Base-by-base conservation (phyloP, 106 monocot genomes). In the Dendrobium catenatum region DNA sequence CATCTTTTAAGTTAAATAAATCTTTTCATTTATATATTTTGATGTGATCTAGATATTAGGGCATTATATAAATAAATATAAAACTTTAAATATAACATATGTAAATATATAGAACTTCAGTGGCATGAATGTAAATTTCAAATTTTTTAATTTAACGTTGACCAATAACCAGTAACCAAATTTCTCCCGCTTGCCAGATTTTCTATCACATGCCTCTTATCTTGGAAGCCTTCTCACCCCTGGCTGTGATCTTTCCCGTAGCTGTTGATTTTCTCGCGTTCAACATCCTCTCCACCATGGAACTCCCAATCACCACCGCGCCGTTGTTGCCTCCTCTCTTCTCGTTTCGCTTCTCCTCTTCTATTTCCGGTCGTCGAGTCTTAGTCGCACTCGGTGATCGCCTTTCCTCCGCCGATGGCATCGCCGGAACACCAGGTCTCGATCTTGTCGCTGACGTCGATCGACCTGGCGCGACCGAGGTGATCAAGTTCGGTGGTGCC, bases 401-500 rank as follows among this genome's bases (percentile, higher is more conserved):
- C 78, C 64, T 78, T 31, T 31, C 68, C 77, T 80, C 85, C 18
- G 72, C 27, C 22, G 78, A 26, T 18, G 16, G 15, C 33, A 11
- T 74, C 29, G 61, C 61, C n/a, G 61, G 10, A 51, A 51, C 51
- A 4, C 10, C 54, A 0, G 72, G 83, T n/a, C 80, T 44, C 11
- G 79, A 68, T 17, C 80, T 82, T 20, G 76, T 79, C 15, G 83
- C 86, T 0, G 86, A 83, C 4, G 40, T 55, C 0, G 82, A 22
- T 9, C 80, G 58, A 3, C 58, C 66, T 0, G 40, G 7, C 10
- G 17, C 24, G 10, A 8, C 51, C 17, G 80, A 56, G 2, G 83
- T 80, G 26, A 83, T 83, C 70, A 83, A 68, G 42, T 86, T 86
- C 20, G 68, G 83, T 2, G 86, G 80, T 8, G 86, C 76, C 33